Evolutionary conservation across 371 early-diverging fungal genomes (phyloP), one percentile per base, ranked within the genome.

Genomic region (Apophysomyces variabilis): DNA sequence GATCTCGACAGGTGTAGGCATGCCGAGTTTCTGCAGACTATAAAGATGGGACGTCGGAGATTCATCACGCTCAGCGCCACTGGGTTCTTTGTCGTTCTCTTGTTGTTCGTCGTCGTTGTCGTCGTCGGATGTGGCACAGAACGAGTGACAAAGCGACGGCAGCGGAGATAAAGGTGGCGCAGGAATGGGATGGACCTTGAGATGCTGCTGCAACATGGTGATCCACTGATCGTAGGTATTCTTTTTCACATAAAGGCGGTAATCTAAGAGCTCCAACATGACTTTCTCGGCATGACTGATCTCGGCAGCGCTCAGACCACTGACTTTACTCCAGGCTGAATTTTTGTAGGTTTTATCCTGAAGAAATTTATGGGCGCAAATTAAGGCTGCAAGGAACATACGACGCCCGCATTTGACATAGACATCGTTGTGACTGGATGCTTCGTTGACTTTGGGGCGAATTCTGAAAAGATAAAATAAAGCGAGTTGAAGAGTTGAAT

Each of bases 281-380:
- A 85, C 83, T 39, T 82, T 75, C 78, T 93, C 94, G 66, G 92
- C 91, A 57, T 80, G 72, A 71, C 88, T 88, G 72, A 94, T 87
- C 80, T 93, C 91, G 16, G 77, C 61, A 7, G 89, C 82, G 18
- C 90, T 82, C 37, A 93, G 76, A 67, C 89, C 86, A 41, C 91
- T 90, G 57, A 93, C 85, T 78, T 90, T 90, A 62, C 89, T 86
- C 94, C 93, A 93, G 18, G 91, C 90, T 50, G 84, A 85, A 80
- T 92, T 93, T 35, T 92, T 90, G 77, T 90, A 93, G 46, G 93
- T 89, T 63, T 87, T 85, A 79, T 93, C 94, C 66, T 86, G 86
- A 65, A 92, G 85, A 66, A 89, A 93, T 71, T 93, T 93, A 57
- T 90, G 90, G 9, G 93, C 93, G 64, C 87, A 82, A 59, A 93